Conservation (phyloP, 805 yeast species). For the Saccharomycopsis schoenii region DNA sequence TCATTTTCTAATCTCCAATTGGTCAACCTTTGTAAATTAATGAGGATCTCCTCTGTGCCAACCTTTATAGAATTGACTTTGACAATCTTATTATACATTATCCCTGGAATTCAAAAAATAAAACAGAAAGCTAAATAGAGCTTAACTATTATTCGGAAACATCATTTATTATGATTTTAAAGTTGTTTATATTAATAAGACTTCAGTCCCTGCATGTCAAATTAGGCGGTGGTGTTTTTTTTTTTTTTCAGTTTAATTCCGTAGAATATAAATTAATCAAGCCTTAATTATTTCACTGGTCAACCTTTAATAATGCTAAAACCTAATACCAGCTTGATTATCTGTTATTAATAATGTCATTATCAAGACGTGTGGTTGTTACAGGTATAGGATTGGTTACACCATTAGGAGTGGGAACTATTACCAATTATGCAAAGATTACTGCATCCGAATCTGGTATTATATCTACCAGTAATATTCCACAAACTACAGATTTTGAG, state of each 20-base stretch:
- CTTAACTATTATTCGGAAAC: too few relatives aligned
- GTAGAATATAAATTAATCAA: too few relatives aligned
- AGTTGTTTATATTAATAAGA: background rate
- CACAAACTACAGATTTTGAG: constrained; percentile 28
- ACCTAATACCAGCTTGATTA: too few relatives aligned
- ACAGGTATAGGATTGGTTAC: constrained; percentile 86
- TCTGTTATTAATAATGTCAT: background rate
- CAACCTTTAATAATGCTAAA: too few relatives aligned
- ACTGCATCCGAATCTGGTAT: constrained; percentile 48
- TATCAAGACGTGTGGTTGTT: constrained; percentile 56
- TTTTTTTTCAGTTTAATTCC: too few relatives aligned
- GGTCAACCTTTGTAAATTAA: constrained; percentile 18
- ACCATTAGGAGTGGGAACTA: constrained; percentile 72
- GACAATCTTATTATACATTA: constrained; percentile 31
- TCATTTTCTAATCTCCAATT: background rate
- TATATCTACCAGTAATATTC: constrained; percentile 37
- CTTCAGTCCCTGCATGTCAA: too few relatives aligned
- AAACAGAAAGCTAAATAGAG: background rate
- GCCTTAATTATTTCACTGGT: too few relatives aligned
- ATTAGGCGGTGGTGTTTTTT: too few relatives aligned
- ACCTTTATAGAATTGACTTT: constrained; percentile 26
- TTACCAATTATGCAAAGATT: constrained; percentile 43
- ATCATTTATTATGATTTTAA: too few relatives aligned
- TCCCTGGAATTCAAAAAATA: background rate
- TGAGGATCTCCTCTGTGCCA: constrained; percentile 20